phyloP scores from a whole-genome alignment of 106 monocot species.

The Dendrobium huoshanense region DNA sequence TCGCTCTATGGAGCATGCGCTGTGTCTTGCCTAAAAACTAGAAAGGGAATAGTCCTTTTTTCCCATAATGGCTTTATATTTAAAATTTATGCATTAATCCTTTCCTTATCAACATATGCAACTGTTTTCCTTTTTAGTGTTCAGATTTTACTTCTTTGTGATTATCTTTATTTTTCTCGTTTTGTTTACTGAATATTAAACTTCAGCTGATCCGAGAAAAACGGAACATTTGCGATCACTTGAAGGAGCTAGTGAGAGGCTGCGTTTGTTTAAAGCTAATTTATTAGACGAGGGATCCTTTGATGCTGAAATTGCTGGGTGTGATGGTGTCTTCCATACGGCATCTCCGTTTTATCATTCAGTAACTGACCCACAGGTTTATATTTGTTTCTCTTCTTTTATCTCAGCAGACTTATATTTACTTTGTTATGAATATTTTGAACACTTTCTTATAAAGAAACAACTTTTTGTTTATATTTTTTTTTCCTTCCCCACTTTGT shows the following conservation, averaged over 20 bases:
- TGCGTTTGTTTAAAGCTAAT: conserved; percentile 67
- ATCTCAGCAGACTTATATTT: background rate
- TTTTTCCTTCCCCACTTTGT: background rate
- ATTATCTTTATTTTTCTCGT: background rate
- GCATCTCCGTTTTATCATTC: conserved; percentile 26
- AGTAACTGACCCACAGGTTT: conserved; percentile 21
- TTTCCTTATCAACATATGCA: no score
- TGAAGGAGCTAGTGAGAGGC: conserved; percentile 61
- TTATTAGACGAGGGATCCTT: conserved; percentile 74
- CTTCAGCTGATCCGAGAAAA: conserved; percentile 65
- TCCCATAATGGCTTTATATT: background rate
- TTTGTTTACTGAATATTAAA: background rate
- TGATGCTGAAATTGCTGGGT: conserved; percentile 58
- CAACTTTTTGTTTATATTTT: background rate
- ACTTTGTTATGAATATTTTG: background rate
- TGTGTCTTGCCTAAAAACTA: no score
- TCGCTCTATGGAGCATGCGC: no score
- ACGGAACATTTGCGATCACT: conserved; percentile 58
- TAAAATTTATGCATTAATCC: no score
- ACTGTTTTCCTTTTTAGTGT: no score
- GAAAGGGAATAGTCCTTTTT: background rate
- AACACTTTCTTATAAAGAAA: background rate
- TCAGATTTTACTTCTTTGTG: no score
- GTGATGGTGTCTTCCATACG: conserved; percentile 46
- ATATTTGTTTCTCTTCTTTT: background rate